Evolutionary conservation across 441 rosid species (phyloP), one percentile per base, ranked within the genome.

Genomic region (Aquilaria agallochum): DNA sequence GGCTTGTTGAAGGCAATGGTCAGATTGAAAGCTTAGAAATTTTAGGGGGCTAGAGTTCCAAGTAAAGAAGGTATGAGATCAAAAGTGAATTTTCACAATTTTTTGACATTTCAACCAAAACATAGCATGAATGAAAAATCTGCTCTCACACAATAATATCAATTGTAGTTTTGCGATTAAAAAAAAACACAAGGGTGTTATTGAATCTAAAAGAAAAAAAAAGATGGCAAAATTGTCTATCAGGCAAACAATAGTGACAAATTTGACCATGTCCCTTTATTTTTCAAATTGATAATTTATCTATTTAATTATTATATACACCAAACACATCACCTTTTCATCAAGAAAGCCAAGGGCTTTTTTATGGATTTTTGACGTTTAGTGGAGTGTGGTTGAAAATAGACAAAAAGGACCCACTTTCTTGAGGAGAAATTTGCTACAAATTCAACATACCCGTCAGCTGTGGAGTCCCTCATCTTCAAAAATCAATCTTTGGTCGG

Each of bases 381-480:
- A 68, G 78, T 64, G 69, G 53, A 53, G 31, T 72, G 79, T 65
- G 79, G 74, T 70, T 66, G 72, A 60, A 65, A 74, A 40, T 66
- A 50, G 59, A 50, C 56, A 6, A 30, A 7, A 11, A 68, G 77
- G 78, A 68, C 76, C 78, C 80, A 75, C 72, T 12, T 54, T 57
- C 58, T 20, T 42, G 68, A 72, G 57, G 15, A 61, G 62, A 55
- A 66, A 56, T 20, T 36, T 53, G 30, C 32, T 13, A 34, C 52
- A 63, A 36, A 49, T 67, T 72, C 74, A 60, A 65, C 76, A 46
- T 59, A 67, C 64, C 67, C 70, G 55, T 57, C 20, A 54, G 40
- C 52, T 40, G 40, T 42, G 53, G 59, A 12, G 58, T 31, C 53
- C 56, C 53, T 50, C 46, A n/a, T 47, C 51, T 56, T 50, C 42